A percentile compares a stretch with the other conserved stretches of the same genome.
Conservation (phyloP, 441 rosid genomes). For the Populus hybrid region DNA sequence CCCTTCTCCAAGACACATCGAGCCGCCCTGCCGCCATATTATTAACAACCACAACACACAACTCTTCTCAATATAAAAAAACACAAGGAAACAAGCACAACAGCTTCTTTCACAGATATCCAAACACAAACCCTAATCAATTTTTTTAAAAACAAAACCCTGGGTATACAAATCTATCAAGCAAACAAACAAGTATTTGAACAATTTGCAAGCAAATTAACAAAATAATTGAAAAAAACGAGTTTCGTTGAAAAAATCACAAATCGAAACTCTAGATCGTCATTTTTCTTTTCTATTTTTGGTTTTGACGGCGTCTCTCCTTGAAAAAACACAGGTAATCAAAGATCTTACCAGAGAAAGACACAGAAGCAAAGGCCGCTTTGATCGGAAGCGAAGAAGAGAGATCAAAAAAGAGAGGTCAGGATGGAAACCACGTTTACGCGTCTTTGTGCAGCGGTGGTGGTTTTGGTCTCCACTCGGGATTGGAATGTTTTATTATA, state of each 20-base stretch:
- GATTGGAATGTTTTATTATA: too few species aligned
- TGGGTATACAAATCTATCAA: background rate
- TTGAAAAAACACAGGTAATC: constrained; percentile 30
- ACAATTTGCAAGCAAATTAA: background rate
- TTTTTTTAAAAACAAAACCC: constrained; percentile 7
- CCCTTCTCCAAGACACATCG: constrained; percentile 44
- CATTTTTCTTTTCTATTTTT: background rate
- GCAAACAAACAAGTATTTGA: background rate
- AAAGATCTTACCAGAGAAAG: constrained; percentile 52
- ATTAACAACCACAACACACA: constrained; percentile 42
- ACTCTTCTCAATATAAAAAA: constrained; percentile 52
- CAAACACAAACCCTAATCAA: constrained; percentile 20
- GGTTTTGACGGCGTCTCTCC: constrained; percentile 28
- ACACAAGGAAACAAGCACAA: constrained; percentile 16
- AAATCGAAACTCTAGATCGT: constrained; percentile 36
- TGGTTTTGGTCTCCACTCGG: background rate
- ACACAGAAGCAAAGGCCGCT: constrained; percentile 8
- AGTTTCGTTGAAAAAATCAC: constrained; percentile 6
- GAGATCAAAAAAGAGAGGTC: background rate
- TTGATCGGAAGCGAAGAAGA: background rate
- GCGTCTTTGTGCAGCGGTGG: background rate
- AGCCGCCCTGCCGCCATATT: constrained; percentile 82
- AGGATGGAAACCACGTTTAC: background rate
- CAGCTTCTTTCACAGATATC: constrained; percentile 13
- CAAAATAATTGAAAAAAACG: background rate